Percentiles rank a stretch among this genome's conserved stretches.
Conservation (phyloP, 768 basidiomycete species). For the Russula earlei region DNA sequence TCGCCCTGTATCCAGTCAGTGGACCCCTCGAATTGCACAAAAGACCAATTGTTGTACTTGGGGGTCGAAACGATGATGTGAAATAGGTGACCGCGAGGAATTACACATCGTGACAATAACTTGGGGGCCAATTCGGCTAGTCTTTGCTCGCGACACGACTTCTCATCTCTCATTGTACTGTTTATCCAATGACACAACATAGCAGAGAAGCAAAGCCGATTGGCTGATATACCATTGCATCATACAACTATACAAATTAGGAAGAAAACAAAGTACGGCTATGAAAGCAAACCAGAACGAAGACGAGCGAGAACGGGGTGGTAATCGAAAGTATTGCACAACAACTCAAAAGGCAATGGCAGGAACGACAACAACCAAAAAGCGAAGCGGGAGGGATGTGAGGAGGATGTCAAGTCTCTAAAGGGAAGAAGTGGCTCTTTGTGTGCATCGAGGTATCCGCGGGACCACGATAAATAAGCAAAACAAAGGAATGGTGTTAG, state of each 20-base stretch:
- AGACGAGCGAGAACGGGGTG: neutral
- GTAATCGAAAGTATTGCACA: constrained; percentile 8
- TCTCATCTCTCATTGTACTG: too few relatives aligned
- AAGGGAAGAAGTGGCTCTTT: neutral
- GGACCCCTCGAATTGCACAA: too few relatives aligned
- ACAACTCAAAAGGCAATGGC: neutral
- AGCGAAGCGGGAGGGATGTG: neutral
- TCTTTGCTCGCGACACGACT: too few relatives aligned
- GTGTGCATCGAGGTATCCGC: constrained; percentile 16
- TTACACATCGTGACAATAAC: too few relatives aligned
- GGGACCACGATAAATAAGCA: constrained; percentile 15
- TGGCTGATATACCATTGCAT: constrained; percentile 9
- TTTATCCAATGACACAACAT: too few relatives aligned
- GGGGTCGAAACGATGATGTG: too few relatives aligned
- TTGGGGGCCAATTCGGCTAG: too few relatives aligned
- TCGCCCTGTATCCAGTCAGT: too few relatives aligned
- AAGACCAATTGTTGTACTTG: too few relatives aligned
- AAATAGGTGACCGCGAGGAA: too few relatives aligned
- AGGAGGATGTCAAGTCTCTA: constrained; percentile 1
- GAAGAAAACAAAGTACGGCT: constrained; percentile 10
- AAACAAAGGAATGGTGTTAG: constrained; percentile 4
- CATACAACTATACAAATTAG: constrained; percentile 19
- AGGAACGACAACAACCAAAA: constrained; percentile 4
- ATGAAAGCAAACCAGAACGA: constrained; percentile 7
- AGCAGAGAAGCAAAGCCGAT: neutral